Evolutionary conservation across 495 filamentous ascomycete genomes (phyloP), one percentile per base, ranked within the genome.

Genomic region (Durotheca rogersii): DNA sequence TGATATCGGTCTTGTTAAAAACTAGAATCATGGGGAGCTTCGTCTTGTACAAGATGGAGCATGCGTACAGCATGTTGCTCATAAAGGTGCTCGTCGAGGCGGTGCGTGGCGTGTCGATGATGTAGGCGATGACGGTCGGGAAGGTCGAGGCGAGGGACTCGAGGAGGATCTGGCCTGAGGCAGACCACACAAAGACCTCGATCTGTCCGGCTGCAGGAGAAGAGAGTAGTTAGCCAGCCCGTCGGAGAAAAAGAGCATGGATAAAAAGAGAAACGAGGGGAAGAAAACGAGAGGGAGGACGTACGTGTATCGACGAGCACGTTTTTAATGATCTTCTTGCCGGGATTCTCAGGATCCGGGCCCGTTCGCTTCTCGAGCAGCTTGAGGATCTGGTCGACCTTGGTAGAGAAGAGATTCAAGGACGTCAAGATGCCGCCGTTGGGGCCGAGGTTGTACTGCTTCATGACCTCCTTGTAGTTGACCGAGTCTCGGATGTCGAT

Each of bases 381-480:
- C 2, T 73, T 72, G 33, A 98, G 78, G 39, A 98, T 89, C 63
- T 98, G 93, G 61, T 98, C 94, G 58, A 98, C 86, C 61, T 98
- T 98, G 27, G 93, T 98, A 9, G 90, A 87, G 70, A 97, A 98
- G 12, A 98, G 82, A 62, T 98, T 98, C 20, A 98, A 71, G 1
- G 88, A 93, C 3, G 93, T 99, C 56, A 97, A 74, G 58, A 99
- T 97, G n/a, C 91, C 93, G 25, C 93, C 93, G 73, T 98, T 98
- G 3, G 93, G 93, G 0, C 93, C 93, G 0, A 99, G 82, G 61
- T 96, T 96, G 77, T 97, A 97, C 65, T 96, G 88, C 68, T 88
- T 89, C 93, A 99, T 99, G 53, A 99, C 93, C 69, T 99, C 92
- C 68, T 95, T 94, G 79, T 99, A 99, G 73, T 99, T 95, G 63